Base-by-base conservation (phyloP, 1,139 yeast genomes). In the Candida labiduridarum region DNA sequence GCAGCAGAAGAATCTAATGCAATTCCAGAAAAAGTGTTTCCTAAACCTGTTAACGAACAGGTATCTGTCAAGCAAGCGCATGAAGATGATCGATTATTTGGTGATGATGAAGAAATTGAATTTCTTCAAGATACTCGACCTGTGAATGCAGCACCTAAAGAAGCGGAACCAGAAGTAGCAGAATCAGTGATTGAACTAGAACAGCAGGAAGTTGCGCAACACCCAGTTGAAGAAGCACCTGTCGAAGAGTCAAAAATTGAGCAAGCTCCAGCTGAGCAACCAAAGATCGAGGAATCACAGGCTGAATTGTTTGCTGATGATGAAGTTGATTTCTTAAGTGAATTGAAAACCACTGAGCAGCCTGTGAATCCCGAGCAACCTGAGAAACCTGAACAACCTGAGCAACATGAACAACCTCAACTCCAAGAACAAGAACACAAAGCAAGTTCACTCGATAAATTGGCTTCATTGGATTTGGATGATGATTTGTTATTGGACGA, bases 401-500 rank as follows among this genome's bases (percentile, higher is more conserved):
- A 40, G n/a, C 44, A 41, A 30, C 16, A 19, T 18, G 29, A 12
- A 7, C 34, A 14, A 18, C 15, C n/a, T 5, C 44, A 41, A 30
- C 16, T 19, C 12, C n/a, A 12, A 40, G 34, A 22, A 14, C 34
- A 38, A 15, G 33, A 15, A 18, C 27, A 11, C 6, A 22, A 30
- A 22, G 27, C 16, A 15, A 29, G 7, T 29, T 15, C 41, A 10
- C 33, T 33, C 14, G 51, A 49, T n/a, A 55, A 50, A 41, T 50
- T 54, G 11, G 55, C 54, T n/a, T 39, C 44, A n/a, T 52, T 58
- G 30, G 60, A 54, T 30, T 51, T 57, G 18, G 60, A 58, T 49
- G 61, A 58, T 42, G 61, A 57, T 44, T 53, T 57, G 27, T 46
- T 56, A 18, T 49, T 56, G 19, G 59, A 57, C 47, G 60, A 57